phyloP scores from a whole-genome alignment of 768 basidiomycete species.

The Leccinum barrowsii region DNA sequence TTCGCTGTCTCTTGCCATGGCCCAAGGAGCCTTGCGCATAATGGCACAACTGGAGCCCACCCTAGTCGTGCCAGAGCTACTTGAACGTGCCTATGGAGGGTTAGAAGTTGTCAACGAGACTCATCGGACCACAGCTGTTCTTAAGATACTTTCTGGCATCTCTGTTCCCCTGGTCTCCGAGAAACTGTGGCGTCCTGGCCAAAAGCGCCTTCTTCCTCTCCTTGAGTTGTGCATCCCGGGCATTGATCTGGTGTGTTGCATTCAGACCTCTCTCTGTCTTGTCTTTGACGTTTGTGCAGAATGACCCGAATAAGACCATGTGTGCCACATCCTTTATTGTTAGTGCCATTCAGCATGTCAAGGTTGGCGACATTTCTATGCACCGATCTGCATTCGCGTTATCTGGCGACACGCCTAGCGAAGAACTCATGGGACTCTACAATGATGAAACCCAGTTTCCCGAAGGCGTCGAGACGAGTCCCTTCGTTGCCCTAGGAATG shows the following conservation, averaged over 20 bases:
- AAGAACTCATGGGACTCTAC: slow-evolving; percentile 54
- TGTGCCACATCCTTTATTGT: slow-evolving; percentile 79
- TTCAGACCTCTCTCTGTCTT: not conserved
- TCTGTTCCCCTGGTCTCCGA: slow-evolving; percentile 75
- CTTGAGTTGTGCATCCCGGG: slow-evolving; percentile 89
- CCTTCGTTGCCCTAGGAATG: slow-evolving; percentile 39
- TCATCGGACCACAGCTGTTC: slow-evolving; percentile 86
- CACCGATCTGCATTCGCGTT: slow-evolving; percentile 54
- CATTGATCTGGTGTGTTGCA: slow-evolving; percentile 69
- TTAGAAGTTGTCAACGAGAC: slow-evolving; percentile 95
- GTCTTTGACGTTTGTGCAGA: slow-evolving; percentile 39
- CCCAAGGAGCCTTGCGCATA: slow-evolving; percentile 74
- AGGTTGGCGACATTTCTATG: slow-evolving; percentile 71
- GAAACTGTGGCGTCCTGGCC: slow-evolving; percentile 77
- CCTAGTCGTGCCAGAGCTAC: slow-evolving; percentile 84
- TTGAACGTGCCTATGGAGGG: slow-evolving; percentile 88
- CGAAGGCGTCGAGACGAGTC: slow-evolving; percentile 42
- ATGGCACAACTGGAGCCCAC: slow-evolving; percentile 79
- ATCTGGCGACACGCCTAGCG: slow-evolving; percentile 49
- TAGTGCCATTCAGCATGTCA: slow-evolving; percentile 68
- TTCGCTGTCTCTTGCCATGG: slow-evolving; percentile 70
- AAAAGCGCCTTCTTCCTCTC: slow-evolving; percentile 83
- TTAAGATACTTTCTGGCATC: slow-evolving; percentile 79
- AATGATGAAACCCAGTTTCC: slow-evolving; percentile 46
- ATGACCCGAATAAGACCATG: slow-evolving; percentile 77